phyloP scores from a whole-genome alignment of 2,329 filamentous ascomycete genomes.

The Diaporthe ilicicola region DNA sequence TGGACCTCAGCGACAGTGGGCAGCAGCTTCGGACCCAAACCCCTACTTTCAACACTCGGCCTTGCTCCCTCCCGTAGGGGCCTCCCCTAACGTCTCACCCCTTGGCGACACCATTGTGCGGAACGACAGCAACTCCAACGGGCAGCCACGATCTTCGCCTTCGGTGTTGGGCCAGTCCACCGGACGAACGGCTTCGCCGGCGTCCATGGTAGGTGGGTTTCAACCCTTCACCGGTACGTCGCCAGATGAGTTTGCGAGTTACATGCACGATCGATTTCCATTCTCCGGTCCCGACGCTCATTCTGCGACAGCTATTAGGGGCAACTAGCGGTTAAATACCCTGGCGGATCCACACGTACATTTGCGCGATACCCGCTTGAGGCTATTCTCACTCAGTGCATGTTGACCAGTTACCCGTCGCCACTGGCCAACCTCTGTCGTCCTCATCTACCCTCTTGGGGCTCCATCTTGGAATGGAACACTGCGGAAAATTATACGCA shows the following conservation, averaged over 20 bases:
- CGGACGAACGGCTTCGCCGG: constrained; percentile 53
- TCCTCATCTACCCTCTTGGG: not conserved
- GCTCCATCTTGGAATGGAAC: no score
- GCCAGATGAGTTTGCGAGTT: constrained; percentile 51
- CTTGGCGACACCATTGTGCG: constrained; percentile 40
- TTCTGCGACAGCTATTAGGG: constrained; percentile 58
- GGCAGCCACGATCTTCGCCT: constrained; percentile 35
- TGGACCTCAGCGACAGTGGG: constrained; percentile 53
- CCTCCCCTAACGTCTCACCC: constrained; percentile 46
- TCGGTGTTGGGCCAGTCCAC: constrained; percentile 44
- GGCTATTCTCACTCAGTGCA: not conserved
- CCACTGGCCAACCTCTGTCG: not conserved
- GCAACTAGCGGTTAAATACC: constrained; percentile 35
- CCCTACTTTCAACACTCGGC: constrained; percentile 46
- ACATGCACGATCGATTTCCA: constrained; percentile 57
- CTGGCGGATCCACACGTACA: constrained; percentile 20
- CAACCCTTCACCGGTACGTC: constrained; percentile 57
- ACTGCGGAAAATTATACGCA: not conserved
- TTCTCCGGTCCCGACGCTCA: constrained; percentile 57
- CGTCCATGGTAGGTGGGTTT: constrained; percentile 54
- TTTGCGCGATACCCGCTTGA: not conserved
- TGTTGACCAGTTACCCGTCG: not conserved
- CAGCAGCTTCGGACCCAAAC: constrained; percentile 44
- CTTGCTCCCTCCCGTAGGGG: constrained; percentile 41
- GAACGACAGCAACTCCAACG: constrained; percentile 42